Evolutionary conservation across 2,329 filamentous ascomycete genomes (phyloP), one percentile per base, ranked within the genome.

Genomic region (Drechslerella stenobrocha): DNA sequence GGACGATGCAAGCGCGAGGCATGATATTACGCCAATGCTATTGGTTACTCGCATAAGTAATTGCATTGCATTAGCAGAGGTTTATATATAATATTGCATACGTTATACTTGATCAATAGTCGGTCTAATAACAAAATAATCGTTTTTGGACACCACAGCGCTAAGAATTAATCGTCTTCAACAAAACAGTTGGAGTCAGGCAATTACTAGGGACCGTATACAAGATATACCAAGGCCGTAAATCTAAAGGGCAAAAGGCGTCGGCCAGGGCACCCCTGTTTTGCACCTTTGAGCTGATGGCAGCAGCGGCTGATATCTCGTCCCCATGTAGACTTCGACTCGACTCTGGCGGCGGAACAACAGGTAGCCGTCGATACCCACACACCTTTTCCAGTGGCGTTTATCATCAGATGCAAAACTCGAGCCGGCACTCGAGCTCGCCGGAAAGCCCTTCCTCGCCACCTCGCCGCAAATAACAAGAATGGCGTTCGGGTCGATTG

Each of bases 281-380:
- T 67, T 55, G 44, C 55, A 56, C 44, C 55, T 60, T 56, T 52
- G 45, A 51, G 60, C 58, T 28, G 46, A 55, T 59, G 50, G 55
- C 59, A 67, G 57, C 61, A 51, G 55, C 55, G 63, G 63, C 63
- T 52, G 63, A 67, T 67, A 32, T 67, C 58, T 55, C 59, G 55
- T 2, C 13, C 37, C 37, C 37, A 42, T 42, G 37, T 42, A 5
- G 11, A 30, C 28, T 30, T 11, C 28, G 28, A 30, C 11, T 30
- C 55, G 59, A 67, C 45, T 56, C 59, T 23, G 55, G 50, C 63
- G 55, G 32, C 42, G 55, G 44, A 40, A 34, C 13, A 67, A 50
- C 59, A 67, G 63, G 53, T 67, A 60, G 55, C 55, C 50, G 63
- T 55, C 37, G 40, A 60, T 51, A 53, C n/a, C 34, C 32, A 40